A percentile compares a stretch with the other conserved stretches of the same genome.
phyloP scores from a whole-genome alignment of 1,139 yeast genomes.

The Zygosaccharomyces pseudobailii region DNA sequence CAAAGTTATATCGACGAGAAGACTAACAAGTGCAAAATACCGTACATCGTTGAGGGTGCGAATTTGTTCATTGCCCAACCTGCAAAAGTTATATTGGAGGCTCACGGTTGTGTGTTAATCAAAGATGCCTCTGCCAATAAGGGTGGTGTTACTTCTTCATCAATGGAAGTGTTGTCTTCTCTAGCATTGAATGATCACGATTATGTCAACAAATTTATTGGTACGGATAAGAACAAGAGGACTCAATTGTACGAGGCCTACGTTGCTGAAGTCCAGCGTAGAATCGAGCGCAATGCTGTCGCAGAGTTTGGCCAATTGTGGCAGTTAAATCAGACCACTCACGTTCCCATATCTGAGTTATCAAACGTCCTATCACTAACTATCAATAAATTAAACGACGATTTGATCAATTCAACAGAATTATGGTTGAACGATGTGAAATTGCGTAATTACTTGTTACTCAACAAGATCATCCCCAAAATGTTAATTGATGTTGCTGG shows the following conservation, averaged over 20 bases:
- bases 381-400: slow-evolving; percentile 86
- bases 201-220: slow-evolving; percentile 55
- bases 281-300: slow-evolving; percentile 71
- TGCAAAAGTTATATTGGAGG: slow-evolving; percentile 81
- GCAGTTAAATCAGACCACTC: slow-evolving; percentile 66
- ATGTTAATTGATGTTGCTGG: slow-evolving; percentile 69
- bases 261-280: slow-evolving; percentile 76
- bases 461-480: slow-evolving; percentile 69
- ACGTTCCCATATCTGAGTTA: slow-evolving; percentile 66
- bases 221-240: slow-evolving; percentile 36
- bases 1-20: slow-evolving; percentile 62
- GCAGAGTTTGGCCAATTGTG: slow-evolving; percentile 85
- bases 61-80: slow-evolving; percentile 91
- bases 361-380: slow-evolving; percentile 83
- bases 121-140: slow-evolving; percentile 97
- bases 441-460: slow-evolving; percentile 73
- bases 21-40: slow-evolving; percentile 73
- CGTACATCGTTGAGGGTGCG: slow-evolving; percentile 96
- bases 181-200: slow-evolving; percentile 84
- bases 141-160: slow-evolving; percentile 98
- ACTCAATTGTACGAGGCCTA: slow-evolving; percentile 78
- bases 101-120: slow-evolving; percentile 79
- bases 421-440: slow-evolving; percentile 77
- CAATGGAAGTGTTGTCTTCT: slow-evolving; percentile 92
- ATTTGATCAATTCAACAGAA: slow-evolving; percentile 73